Percentiles rank a stretch among this genome's conserved stretches.
Evolutionary conservation across 1,139 yeast species (phyloP).

Genomic region (Nakaseomyces nivariensis): DNA sequence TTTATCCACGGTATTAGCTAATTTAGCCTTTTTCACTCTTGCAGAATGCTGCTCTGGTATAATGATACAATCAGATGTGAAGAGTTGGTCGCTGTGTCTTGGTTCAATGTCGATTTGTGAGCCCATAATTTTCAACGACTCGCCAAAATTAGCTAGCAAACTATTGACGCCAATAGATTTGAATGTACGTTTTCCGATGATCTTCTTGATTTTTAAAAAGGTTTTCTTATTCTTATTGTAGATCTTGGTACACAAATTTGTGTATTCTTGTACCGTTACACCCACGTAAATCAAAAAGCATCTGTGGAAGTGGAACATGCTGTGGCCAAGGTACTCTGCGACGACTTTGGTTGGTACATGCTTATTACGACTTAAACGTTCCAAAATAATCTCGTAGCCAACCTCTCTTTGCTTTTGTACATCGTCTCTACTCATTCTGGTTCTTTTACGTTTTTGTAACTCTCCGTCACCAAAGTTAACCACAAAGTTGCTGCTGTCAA

Average conservation of each 20-base stretch:
- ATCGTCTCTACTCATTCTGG: background rate
- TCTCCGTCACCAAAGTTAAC: background rate
- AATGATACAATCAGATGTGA: background rate
- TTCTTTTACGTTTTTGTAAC: background rate
- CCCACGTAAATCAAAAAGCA: background rate
- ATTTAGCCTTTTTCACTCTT: background rate
- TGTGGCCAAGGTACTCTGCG: background rate
- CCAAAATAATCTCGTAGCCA: background rate
- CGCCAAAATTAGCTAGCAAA: background rate
- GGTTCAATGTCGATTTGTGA: background rate
- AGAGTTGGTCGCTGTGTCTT: background rate
- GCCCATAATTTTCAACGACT: background rate
- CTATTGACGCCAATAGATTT: background rate
- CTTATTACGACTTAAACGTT: background rate
- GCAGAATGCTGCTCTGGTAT: background rate
- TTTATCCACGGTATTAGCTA: background rate
- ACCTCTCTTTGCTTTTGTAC: background rate
- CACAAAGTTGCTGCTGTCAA: background rate
- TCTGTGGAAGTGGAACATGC: constrained; percentile 1
- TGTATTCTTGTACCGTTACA: background rate
- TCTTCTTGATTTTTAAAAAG: background rate
- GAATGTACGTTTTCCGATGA: background rate
- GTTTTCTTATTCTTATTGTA: background rate
- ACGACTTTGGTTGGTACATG: background rate
- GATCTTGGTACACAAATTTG: background rate